phyloP scores from a whole-genome alignment of 1,284 basidiomycete genomes.

The Rhodotorula sp. region DNA sequence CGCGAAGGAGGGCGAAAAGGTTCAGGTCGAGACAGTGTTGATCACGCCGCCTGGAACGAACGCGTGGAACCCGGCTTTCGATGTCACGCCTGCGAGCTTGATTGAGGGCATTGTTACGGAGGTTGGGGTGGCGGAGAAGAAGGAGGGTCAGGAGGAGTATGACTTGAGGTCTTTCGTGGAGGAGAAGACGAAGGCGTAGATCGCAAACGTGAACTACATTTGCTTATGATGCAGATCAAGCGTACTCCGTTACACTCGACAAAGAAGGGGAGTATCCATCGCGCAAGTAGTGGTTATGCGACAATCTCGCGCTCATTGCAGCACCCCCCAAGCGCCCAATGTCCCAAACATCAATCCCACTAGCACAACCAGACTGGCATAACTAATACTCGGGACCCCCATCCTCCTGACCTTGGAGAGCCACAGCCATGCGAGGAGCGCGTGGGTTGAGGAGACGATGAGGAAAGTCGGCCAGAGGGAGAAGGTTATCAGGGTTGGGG shows the following conservation, averaged over 20 bases:
- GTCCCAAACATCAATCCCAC: constrained; percentile 10
- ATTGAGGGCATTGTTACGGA: constrained; percentile 50
- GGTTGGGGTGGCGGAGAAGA: constrained; percentile 42
- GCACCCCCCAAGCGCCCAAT: constrained; percentile 25
- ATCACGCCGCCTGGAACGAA: constrained; percentile 56
- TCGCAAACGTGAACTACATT: neutral
- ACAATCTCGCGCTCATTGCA: neutral
- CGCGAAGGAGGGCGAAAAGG: constrained; percentile 57
- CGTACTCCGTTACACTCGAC: too few relatives aligned
- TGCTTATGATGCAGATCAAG: too few relatives aligned
- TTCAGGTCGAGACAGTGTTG: constrained; percentile 69
- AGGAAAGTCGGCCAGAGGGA: constrained; percentile 17
- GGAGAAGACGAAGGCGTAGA: constrained; percentile 9
- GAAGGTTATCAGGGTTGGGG: constrained; percentile 29
- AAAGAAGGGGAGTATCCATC: too few relatives aligned
- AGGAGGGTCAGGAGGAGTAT: constrained; percentile 49
- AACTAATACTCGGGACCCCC: constrained; percentile 20
- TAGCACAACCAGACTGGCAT: constrained; percentile 16
- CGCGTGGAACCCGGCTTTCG: constrained; percentile 89
- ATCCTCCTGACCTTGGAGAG: constrained; percentile 3
- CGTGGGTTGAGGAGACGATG: constrained; percentile 16
- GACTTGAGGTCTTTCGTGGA: constrained; percentile 39
- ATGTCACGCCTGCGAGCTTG: constrained; percentile 80
- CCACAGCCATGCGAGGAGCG: constrained; percentile 17
- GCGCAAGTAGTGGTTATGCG: too few relatives aligned